Base-by-base conservation (phyloP, 2,329 filamentous ascomycete species). In the Pleochaeta shiraiana region DNA sequence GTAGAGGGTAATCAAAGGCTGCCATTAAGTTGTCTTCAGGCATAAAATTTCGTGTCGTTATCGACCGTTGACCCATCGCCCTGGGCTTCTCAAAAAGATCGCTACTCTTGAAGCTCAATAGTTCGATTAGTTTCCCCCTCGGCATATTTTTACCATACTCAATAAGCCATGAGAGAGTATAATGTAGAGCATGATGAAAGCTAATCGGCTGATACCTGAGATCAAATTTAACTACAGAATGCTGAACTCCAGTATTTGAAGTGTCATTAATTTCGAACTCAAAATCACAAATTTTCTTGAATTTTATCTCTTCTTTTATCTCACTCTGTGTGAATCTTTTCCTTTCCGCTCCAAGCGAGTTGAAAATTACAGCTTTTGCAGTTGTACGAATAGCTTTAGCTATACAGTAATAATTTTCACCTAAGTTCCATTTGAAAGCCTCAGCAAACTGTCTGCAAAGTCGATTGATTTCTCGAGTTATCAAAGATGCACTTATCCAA, bases 171-270 rank as follows among this genome's bases (percentile, higher is more conserved):
- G 93, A 98, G 1, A 97, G 77, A 0, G 90, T 95, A 73, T 97
- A 98, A 75, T 98, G 93, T 31, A 98, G 79, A 1, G 90, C 90
- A 73, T 98, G 93, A 72, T 98, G 93, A 74, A 98, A 97, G 76
- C 93, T 97, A 76, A 98, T 93, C 0, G 87, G 83, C 69, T 95
- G 88, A 69, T 86, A 86, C 69, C 95, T 90, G 11, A 98, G 90
- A 2, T 88, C 82, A 72, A 95, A 96, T 67, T 88, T 87, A 65
- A 97, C 87, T 2, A 97, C 82, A 31, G 83, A 76, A 72, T 88
- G 86, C 45, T 72, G 70, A 16, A 68, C 34, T 47, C 70, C 66
- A 50, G 67, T 70, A 26, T 68, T 70, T 2, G 68, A 67, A 33
- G 65, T 66, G 39, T 71, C 70, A 19, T 69, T 70, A 3, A 68